Percentiles rank a stretch among this genome's conserved stretches.
These are phyloP conservation scores for Cutaneotrichosporon curvatum DNA, from an alignment of 1,284 basidiomycete species.

Conservation along the genomic window DNA sequence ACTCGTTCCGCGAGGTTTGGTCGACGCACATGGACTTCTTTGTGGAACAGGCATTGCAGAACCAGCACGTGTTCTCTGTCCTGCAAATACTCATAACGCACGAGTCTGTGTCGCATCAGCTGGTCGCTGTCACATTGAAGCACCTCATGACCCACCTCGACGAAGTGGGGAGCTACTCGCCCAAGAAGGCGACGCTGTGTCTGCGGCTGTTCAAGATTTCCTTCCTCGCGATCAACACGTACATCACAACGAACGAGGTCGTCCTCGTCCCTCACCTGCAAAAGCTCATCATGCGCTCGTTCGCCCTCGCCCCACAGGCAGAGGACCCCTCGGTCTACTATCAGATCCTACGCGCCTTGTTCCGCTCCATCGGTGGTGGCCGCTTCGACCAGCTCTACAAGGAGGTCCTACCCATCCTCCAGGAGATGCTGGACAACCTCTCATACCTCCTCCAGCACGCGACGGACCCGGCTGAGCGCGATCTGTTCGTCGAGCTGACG, in stretches of 20 bases:
- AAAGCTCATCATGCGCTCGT: slow-evolving; percentile 94
- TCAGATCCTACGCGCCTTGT: slow-evolving; percentile 85
- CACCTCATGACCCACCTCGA: slow-evolving; percentile 80
- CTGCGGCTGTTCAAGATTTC: slow-evolving; percentile 95
- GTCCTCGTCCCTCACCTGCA: slow-evolving; percentile 88
- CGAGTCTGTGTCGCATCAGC: slow-evolving; percentile 75
- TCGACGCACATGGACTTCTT: slow-evolving; percentile 83
- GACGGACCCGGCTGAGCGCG: slow-evolving; percentile 62
- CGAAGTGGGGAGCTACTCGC: slow-evolving; percentile 77
- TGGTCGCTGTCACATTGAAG: slow-evolving; percentile 85
- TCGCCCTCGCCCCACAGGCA: slow-evolving; percentile 86
- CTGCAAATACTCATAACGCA: slow-evolving; percentile 80
- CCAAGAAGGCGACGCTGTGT: slow-evolving; percentile 65
- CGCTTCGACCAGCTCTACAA: slow-evolving; percentile 93
- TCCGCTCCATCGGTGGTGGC: slow-evolving; percentile 96
- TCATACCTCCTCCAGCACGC: slow-evolving; percentile 83
- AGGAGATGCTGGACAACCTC: slow-evolving; percentile 93
- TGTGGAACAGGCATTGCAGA: slow-evolving; percentile 68
- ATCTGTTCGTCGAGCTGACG: slow-evolving; percentile 94
- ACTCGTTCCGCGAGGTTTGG: slow-evolving; percentile 93
- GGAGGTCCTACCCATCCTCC: slow-evolving; percentile 89
- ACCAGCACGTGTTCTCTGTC: slow-evolving; percentile 74
- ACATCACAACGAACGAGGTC: slow-evolving; percentile 75
- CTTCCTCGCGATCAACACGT: slow-evolving; percentile 79
- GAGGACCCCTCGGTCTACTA: slow-evolving; percentile 89